These are phyloP conservation scores for Trichoderma sp. DNA, from an alignment of 2,329 filamentous ascomycete genomes.

Conservation along the genomic window DNA sequence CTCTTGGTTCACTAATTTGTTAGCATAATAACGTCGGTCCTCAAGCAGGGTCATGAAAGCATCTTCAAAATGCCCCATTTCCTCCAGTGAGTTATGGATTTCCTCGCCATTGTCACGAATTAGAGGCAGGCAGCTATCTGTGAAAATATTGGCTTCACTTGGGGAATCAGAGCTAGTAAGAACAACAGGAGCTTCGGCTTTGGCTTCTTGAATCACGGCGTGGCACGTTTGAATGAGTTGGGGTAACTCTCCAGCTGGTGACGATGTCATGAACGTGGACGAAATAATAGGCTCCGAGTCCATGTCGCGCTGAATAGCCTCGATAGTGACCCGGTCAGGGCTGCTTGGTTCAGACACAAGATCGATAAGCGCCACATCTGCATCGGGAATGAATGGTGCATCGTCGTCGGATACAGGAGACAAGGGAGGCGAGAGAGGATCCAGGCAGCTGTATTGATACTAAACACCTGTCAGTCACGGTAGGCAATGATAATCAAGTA, in stretches of 20 bases:
- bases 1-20: conserved; percentile 29
- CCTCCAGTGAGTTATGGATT: not conserved
- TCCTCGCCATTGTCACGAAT: not conserved
- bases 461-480: not conserved
- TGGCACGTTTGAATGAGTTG: not conserved
- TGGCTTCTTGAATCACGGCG: conserved; percentile 9
- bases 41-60: conserved; percentile 26
- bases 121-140: not conserved
- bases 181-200: conserved; percentile 27
- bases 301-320: conserved; percentile 17
- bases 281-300: conserved; percentile 24
- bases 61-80: conserved; percentile 25
- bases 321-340: conserved; percentile 21
- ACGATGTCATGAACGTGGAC: conserved; percentile 18
- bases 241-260: conserved; percentile 18
- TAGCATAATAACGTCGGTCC: conserved; percentile 15
- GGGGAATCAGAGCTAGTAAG: conserved; percentile 20
- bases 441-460: not conserved
- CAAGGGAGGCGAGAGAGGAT: conserved; percentile 30
- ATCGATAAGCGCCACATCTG: conserved; percentile 26
- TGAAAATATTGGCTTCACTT: not conserved
- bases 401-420: conserved; percentile 27
- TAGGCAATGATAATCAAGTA: not conserved
- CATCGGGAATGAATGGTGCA: conserved; percentile 25
- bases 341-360: conserved; percentile 32